Percentiles rank a stretch among this genome's conserved stretches.
Conservation (phyloP, 2,329 filamentous ascomycete genomes). For the Fusarium nelsonii region DNA sequence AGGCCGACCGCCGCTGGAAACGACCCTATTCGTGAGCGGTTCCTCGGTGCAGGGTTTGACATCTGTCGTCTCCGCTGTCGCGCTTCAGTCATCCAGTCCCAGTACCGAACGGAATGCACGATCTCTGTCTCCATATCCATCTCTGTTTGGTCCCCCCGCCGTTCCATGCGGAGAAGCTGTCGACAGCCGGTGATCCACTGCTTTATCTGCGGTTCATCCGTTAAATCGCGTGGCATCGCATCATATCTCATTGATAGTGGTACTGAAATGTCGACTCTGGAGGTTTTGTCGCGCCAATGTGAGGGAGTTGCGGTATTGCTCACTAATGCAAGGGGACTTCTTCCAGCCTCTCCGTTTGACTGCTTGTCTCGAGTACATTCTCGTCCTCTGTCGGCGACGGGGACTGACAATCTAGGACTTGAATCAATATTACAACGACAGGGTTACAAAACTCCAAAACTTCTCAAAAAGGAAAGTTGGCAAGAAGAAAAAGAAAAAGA, state of each 20-base stretch:
- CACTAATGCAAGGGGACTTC: slow-evolving; percentile 39
- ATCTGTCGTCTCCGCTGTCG: slow-evolving; percentile 40
- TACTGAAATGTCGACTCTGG: slow-evolving; percentile 23
- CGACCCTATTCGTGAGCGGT: slow-evolving; percentile 46
- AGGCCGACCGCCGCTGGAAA: slow-evolving; percentile 41
- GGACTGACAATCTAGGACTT: slow-evolving; percentile 15
- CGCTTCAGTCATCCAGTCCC: slow-evolving; percentile 34
- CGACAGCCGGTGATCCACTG: slow-evolving; percentile 43
- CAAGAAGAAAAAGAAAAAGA: slow-evolving; percentile 24
- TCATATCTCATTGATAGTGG: slow-evolving; percentile 25
- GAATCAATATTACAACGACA: slow-evolving; percentile 14
- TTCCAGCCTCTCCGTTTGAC: slow-evolving; percentile 15
- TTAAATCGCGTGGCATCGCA: slow-evolving; percentile 24
- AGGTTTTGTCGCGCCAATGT: slow-evolving; percentile 8
- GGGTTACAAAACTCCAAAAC: slow-evolving; percentile 22
- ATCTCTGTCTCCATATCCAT: slow-evolving; percentile 39
- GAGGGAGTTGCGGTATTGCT: slow-evolving; percentile 30
- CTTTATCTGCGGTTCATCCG: slow-evolving; percentile 24
- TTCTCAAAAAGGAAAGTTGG: slow-evolving; percentile 32
- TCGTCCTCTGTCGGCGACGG: slow-evolving; percentile 1
- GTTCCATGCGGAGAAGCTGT: slow-evolving; percentile 46
- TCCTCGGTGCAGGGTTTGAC: slow-evolving; percentile 43
- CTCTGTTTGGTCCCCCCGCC: slow-evolving; percentile 40
- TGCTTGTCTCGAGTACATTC: background rate
- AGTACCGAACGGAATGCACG: slow-evolving; percentile 41